Evolutionary conservation across 805 yeast species (phyloP), one percentile per base, ranked within the genome.

Genomic region (Barnettozyma botsteinii): DNA sequence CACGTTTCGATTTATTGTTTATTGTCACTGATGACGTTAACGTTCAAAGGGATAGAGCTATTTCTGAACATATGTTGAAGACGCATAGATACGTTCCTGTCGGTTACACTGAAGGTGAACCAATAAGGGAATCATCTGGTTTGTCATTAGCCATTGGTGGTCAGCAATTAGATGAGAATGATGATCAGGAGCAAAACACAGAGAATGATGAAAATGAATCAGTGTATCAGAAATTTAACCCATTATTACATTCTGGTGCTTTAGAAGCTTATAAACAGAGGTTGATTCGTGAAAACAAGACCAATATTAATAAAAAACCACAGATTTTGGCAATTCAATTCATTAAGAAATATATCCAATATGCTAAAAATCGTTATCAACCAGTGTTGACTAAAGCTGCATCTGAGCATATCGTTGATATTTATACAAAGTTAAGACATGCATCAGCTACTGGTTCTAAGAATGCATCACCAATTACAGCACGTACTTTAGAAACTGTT

Each of bases 401-500:
- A 1, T 75, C 88, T 9, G 83, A 79, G 39, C 75, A 81, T 59
- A 87, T 93, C 54, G 93, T 88, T 18, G 75, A 73, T 39, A 77
- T 84, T 14, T 93, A 91, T 59, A 69, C 95, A 2, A 78, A 79
- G 11, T 70, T 93, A 49, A 77, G 98, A 67, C 89, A 88, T 59
- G 85, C 82, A 48, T 73, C 72, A 40, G 65, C 71, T 38, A 73
- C 71, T 29, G 84, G 80, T 50, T 31, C 43, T 10, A 75, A 83
- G 38, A 74, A 79, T 56, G 89, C 96, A 1, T 82, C 96, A 1
- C 98, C 98, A 27, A 85, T 91, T 50, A 91, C 98, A 2, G 95
- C 98, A n/a, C 85, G 98, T 79, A 93, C 98, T 5, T 70, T 91
- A 51, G 98, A 91, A 64, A 91, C 98, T 0, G 70, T 91, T 49